phyloP scores from a whole-genome alignment of 2,329 filamentous ascomycete species.

The Aspergillus spinulosporus region DNA sequence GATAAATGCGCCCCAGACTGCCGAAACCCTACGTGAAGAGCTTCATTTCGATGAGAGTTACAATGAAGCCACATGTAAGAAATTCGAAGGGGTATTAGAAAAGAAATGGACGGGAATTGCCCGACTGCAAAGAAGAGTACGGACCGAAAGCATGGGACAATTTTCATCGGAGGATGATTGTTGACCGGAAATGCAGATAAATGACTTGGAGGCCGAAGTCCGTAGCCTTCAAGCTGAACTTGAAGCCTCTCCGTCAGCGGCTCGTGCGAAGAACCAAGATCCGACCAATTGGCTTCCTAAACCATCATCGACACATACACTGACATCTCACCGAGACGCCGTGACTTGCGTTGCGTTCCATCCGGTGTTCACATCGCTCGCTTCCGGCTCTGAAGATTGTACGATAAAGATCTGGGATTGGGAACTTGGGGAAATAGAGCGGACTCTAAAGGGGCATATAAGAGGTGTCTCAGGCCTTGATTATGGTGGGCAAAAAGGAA shows the following conservation, averaged over 20 bases:
- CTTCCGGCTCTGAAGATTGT: constrained; percentile 85
- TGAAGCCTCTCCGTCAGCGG: constrained; percentile 13
- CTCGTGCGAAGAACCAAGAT: constrained; percentile 19
- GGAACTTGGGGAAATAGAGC: constrained; percentile 85
- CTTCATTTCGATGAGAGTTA: constrained; percentile 62
- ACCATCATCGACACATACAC: constrained; percentile 61
- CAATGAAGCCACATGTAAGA: constrained; percentile 80
- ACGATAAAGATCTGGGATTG: constrained; percentile 98
- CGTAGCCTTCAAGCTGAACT: constrained; percentile 50
- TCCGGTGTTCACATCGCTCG: constrained; percentile 84
- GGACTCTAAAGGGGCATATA: constrained; percentile 87
- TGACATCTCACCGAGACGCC: constrained; percentile 79
- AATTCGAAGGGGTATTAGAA: constrained; percentile 90
- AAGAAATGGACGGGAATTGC: constrained; percentile 99
- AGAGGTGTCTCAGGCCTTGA: constrained; percentile 83
- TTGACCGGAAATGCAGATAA: constrained; percentile 61
- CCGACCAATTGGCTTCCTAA: constrained; percentile 26
- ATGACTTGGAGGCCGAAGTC: constrained; percentile 84
- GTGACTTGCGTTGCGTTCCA: constrained; percentile 90
- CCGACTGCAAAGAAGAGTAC: constrained; percentile 88
- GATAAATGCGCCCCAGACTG: constrained; percentile 68
- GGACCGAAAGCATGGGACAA: constrained; percentile 14
- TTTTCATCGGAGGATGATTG: not conserved
- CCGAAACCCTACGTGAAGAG: constrained; percentile 73
- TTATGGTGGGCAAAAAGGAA: constrained; percentile 79